These are phyloP conservation scores for Chlorella vulgaris DNA, from an alignment of 139 green algal species.

Conservation along the genomic window DNA sequence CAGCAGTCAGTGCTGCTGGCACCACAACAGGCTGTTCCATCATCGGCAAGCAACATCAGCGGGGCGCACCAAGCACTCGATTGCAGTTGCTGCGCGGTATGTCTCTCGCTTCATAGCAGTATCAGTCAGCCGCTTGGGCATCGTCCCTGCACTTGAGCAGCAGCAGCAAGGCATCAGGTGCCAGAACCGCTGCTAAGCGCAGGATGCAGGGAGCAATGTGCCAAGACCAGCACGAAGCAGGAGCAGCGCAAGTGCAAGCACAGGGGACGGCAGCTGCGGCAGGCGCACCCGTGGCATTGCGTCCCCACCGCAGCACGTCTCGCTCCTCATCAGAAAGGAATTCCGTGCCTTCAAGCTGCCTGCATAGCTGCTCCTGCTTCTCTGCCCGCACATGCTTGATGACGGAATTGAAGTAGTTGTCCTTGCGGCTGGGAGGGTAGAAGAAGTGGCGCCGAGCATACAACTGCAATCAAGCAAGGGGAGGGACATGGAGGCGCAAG, in stretches of 20 bases:
- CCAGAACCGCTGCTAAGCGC: neutral
- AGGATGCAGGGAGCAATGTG: too few species aligned
- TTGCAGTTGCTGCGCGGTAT: constrained; percentile 59
- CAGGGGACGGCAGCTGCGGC: too few species aligned
- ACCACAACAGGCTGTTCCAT: neutral
- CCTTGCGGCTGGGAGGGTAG: constrained; percentile 43
- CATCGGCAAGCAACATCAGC: neutral
- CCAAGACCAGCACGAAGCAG: too few species aligned
- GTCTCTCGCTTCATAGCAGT: constrained; percentile 32
- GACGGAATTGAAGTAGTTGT: constrained; percentile 53
- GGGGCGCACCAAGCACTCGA: constrained; percentile 59
- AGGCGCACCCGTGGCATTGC: constrained; percentile 59
- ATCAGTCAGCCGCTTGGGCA: constrained; percentile 50
- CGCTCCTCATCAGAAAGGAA: constrained; percentile 53
- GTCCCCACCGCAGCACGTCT: constrained; percentile 68
- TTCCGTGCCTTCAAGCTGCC: constrained; percentile 35
- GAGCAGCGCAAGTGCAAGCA: too few species aligned
- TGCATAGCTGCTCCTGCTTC: constrained; percentile 44
- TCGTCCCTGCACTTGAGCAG: neutral
- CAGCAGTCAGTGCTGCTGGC: too few species aligned
- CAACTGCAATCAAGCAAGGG: constrained; percentile 39
- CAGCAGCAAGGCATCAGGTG: neutral
- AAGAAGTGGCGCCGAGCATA: constrained; percentile 62
- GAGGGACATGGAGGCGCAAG: neutral
- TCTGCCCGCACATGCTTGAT: constrained; percentile 60